A percentile compares a stretch with the other conserved stretches of the same genome.
Evolutionary conservation across 352 stramenopile species (phyloP).

Genomic region (Globisporangium recalcitrans): DNA sequence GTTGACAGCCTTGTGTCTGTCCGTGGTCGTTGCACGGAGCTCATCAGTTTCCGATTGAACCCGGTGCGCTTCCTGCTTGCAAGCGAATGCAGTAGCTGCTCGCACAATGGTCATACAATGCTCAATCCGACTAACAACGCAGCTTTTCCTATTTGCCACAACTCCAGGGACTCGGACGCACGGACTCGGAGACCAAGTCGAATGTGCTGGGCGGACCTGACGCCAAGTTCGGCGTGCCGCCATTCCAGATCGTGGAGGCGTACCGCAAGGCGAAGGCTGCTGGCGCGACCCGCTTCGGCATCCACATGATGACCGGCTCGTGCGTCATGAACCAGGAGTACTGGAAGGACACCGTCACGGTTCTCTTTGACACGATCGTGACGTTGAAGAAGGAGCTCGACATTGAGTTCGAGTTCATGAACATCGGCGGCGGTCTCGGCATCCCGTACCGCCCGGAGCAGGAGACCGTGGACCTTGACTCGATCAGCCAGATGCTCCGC

Average conservation of each 20-base stretch:
- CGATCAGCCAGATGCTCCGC: conserved; percentile 71
- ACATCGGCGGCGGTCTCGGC: conserved; percentile 85
- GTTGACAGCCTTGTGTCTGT: conserved; percentile 69
- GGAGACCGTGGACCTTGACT: conserved; percentile 53
- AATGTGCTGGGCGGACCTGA: conserved; percentile 85
- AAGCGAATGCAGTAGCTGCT: background rate
- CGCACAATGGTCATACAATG: background rate
- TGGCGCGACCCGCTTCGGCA: conserved; percentile 82
- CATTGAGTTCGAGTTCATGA: conserved; percentile 91
- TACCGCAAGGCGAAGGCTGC: conserved; percentile 78
- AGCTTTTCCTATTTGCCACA: background rate
- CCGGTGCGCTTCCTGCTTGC: conserved; percentile 23
- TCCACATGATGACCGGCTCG: conserved; percentile 91
- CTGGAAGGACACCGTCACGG: conserved; percentile 84
- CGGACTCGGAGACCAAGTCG: conserved; percentile 86
- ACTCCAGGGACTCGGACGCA: conserved; percentile 62
- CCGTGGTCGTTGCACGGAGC: conserved; percentile 66
- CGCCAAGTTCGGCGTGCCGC: conserved; percentile 87
- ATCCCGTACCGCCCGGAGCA: conserved; percentile 85
- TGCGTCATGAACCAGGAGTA: conserved; percentile 88
- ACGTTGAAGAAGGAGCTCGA: conserved; percentile 68
- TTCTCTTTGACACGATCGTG: conserved; percentile 81
- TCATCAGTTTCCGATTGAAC: conserved; percentile 88
- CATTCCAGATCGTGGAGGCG: conserved; percentile 85
- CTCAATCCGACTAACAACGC: background rate